Percentiles rank a stretch among this genome's conserved stretches.
Conservation (phyloP, 1,284 basidiomycete species). For the Bjerkandera adusta region DNA sequence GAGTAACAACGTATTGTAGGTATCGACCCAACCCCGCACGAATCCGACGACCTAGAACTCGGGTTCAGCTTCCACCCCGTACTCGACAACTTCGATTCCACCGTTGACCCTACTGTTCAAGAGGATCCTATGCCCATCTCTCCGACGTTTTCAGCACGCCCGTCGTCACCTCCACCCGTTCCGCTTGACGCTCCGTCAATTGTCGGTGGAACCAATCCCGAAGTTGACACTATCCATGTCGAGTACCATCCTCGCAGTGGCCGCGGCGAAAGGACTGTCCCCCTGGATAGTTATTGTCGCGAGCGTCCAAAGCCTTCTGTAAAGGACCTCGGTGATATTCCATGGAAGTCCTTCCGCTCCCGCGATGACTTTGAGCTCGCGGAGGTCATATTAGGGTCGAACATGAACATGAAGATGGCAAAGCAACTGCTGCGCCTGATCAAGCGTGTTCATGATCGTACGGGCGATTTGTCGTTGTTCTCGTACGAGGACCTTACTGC, state of each 20-base stretch:
- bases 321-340: background rate
- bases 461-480: background rate
- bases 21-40: too few species aligned
- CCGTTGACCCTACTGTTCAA: too few species aligned
- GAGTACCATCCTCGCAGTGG: constrained; percentile 14
- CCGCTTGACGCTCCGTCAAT: too few species aligned
- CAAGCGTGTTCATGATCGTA: background rate
- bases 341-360: constrained; percentile 20
- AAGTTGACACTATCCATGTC: constrained; percentile 12
- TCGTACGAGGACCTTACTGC: background rate
- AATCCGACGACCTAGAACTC: too few species aligned
- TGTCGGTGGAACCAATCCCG: too few species aligned
- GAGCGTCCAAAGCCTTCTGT: background rate
- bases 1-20: too few species aligned
- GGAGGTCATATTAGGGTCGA: constrained; percentile 23
- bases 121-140: too few species aligned
- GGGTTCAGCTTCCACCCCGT: too few species aligned
- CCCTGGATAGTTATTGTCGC: background rate
- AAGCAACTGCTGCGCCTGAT: constrained; percentile 13
- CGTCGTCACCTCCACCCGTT: too few species aligned
- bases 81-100: too few species aligned
- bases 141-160: too few species aligned
- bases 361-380: constrained; percentile 28
- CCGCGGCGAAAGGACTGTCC: background rate
- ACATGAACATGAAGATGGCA: constrained; percentile 17